Conservation (phyloP, 352 stramenopile species). For the Globisporangium uncinulatum region DNA sequence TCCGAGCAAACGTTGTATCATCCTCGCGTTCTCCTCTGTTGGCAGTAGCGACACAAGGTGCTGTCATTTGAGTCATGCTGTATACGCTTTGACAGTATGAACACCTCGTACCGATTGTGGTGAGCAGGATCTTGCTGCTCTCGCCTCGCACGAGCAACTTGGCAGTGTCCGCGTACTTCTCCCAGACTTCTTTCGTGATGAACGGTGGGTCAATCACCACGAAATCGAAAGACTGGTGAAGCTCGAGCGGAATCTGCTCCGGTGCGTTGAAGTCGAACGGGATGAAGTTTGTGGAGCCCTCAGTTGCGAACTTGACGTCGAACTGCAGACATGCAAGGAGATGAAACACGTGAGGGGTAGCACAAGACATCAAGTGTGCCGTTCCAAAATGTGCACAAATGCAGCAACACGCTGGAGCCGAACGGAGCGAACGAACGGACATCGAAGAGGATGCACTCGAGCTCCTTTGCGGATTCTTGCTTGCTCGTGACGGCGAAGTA, state of each 20-base stretch:
- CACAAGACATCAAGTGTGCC: neutral
- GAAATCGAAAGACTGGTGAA: constrained; percentile 82
- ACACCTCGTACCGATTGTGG: constrained; percentile 73
- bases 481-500: constrained; percentile 86
- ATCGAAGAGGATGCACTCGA: constrained; percentile 85
- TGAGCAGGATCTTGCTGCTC: constrained; percentile 78
- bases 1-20: constrained; percentile 85
- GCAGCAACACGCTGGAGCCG: no score
- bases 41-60: neutral
- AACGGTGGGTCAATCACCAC: constrained; percentile 94
- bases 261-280: constrained; percentile 90
- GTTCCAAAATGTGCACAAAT: no score
- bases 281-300: constrained; percentile 56
- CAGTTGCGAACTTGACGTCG: constrained; percentile 73
- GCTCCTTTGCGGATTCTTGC: constrained; percentile 12
- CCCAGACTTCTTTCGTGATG: constrained; percentile 92
- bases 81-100: neutral
- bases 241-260: constrained; percentile 40
- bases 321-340: constrained; percentile 35
- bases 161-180: constrained; percentile 74
- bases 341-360: neutral
- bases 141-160: constrained; percentile 53
- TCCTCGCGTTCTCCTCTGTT: constrained; percentile 79
- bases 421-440: constrained; percentile 32
- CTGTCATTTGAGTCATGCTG: neutral